Evolutionary conservation across 441 rosid species (phyloP).

Genomic region (Adansonia madagascariensis): DNA sequence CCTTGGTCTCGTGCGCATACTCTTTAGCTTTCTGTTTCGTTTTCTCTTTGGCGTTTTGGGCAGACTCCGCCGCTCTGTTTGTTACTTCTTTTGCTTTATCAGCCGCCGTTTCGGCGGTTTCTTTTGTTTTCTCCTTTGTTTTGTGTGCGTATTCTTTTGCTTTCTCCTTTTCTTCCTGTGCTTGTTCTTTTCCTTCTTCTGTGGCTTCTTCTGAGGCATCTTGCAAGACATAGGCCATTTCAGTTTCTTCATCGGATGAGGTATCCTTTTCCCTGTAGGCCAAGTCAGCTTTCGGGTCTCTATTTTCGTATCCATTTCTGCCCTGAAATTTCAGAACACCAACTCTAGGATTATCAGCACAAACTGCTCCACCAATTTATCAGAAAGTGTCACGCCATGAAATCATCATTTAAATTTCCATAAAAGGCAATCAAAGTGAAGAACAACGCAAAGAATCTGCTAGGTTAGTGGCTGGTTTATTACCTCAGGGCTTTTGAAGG

Average conservation of each 20-base stretch:
- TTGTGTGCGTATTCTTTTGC: slow-evolving; percentile 32
- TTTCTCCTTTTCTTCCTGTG: not conserved
- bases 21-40: slow-evolving; percentile 48
- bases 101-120: not conserved
- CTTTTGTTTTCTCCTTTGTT: slow-evolving; percentile 9
- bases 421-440: not conserved
- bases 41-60: slow-evolving; percentile 33
- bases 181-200: not conserved
- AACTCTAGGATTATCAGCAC: not conserved
- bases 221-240: not conserved
- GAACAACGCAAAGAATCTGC: not conserved
- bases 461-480: not conserved
- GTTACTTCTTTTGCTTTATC: slow-evolving; percentile 9
- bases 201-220: not conserved
- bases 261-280: slow-evolving; percentile 36
- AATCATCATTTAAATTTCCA: not conserved
- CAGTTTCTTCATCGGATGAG: slow-evolving; percentile 12
- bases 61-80: slow-evolving; percentile 35
- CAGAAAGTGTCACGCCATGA: not conserved
- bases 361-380: not conserved
- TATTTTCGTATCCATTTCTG: slow-evolving; percentile 41
- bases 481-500: slow-evolving; percentile 38
- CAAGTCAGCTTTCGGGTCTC: slow-evolving; percentile 38
- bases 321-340: slow-evolving; percentile 39
- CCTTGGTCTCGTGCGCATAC: not conserved